Conservation (phyloP, 345 rosid species). For the Cardamine occulta region DNA sequence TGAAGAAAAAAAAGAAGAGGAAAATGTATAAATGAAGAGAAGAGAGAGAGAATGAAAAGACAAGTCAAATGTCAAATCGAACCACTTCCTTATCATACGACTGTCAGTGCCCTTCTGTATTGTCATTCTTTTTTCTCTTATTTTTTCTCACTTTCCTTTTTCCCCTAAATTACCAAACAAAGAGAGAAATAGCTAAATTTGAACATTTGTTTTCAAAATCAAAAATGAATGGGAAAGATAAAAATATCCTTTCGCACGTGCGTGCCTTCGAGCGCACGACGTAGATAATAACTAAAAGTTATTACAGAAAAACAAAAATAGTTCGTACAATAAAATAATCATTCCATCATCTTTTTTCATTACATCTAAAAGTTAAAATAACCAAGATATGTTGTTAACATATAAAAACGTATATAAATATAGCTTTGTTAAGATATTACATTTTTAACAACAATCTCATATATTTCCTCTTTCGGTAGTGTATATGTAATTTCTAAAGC, state of each 20-base stretch:
- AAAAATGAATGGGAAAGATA: not conserved
- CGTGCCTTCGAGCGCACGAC: conserved; percentile 30
- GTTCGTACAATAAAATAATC: conserved; percentile 35
- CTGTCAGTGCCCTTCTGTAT: conserved; percentile 84
- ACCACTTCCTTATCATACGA: conserved; percentile 92
- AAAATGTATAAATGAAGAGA: conserved; percentile 17
- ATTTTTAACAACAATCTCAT: not conserved
- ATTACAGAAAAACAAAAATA: conserved; percentile 3
- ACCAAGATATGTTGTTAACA: not conserved
- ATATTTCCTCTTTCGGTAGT: not conserved
- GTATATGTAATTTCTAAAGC: not conserved
- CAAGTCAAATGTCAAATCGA: conserved; percentile 99
- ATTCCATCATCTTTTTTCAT: conserved; percentile 16
- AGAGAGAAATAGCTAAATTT: not conserved
- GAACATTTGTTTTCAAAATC: not conserved
- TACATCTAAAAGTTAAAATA: not conserved
- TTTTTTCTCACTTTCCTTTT: conserved; percentile 15
- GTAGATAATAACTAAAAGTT: conserved; percentile 6
- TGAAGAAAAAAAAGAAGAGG: not conserved
- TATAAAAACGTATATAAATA: not conserved
- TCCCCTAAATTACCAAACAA: conserved; percentile 30
- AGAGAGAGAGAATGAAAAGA: conserved; percentile 63
- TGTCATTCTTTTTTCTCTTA: conserved; percentile 65
- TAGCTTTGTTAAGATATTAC: not conserved
- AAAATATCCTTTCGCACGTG: conserved; percentile 35